Evolutionary conservation across 2,329 filamentous ascomycete genomes (phyloP).

Genomic region (Hymenotorrendiella dingleyae): DNA sequence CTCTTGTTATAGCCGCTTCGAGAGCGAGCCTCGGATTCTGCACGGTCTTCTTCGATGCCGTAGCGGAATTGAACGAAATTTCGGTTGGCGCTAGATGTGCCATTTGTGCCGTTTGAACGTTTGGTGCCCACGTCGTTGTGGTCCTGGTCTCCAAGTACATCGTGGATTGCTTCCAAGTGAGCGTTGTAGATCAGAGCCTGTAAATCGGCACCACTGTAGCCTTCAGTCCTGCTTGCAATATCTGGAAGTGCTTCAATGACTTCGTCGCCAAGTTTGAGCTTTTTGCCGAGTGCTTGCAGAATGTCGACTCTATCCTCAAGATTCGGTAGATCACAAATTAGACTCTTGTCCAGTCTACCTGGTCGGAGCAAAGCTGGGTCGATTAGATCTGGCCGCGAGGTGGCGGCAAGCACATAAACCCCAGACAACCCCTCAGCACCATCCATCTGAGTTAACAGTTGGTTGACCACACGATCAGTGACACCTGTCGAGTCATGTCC

Average conservation of each 20-base stretch:
- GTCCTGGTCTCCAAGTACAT: slow-evolving; percentile 66
- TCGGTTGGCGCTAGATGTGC: slow-evolving; percentile 30
- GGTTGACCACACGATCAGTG: slow-evolving; percentile 97
- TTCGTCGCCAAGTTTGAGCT: slow-evolving; percentile 66
- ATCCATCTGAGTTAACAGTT: slow-evolving; percentile 97
- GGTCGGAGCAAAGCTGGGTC: slow-evolving; percentile 89
- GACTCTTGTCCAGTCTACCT: slow-evolving; percentile 85
- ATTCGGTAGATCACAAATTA: slow-evolving; percentile 84
- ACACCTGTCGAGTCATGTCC: slow-evolving; percentile 96
- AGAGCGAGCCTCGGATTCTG: slow-evolving; percentile 33
- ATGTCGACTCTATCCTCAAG: slow-evolving; percentile 83
- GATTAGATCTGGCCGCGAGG: slow-evolving; percentile 87
- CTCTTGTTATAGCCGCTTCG: slow-evolving; percentile 44
- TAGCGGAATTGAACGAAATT: slow-evolving; percentile 83
- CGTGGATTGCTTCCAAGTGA: slow-evolving; percentile 94
- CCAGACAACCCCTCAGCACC: slow-evolving; percentile 91
- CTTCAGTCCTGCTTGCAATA: slow-evolving; percentile 73
- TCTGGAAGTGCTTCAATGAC: slow-evolving; percentile 55
- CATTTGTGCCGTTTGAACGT: slow-evolving; percentile 22
- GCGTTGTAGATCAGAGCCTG: slow-evolving; percentile 95
- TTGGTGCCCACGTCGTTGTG: slow-evolving; percentile 29
- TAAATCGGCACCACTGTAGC: slow-evolving; percentile 89
- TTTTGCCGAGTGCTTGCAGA: slow-evolving; percentile 73
- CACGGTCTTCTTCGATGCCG: slow-evolving; percentile 50
- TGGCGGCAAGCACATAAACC: slow-evolving; percentile 94